These are phyloP conservation scores for Phyllosticta ampelicida DNA, from an alignment of 2,329 filamentous ascomycete species.

Conservation along the genomic window DNA sequence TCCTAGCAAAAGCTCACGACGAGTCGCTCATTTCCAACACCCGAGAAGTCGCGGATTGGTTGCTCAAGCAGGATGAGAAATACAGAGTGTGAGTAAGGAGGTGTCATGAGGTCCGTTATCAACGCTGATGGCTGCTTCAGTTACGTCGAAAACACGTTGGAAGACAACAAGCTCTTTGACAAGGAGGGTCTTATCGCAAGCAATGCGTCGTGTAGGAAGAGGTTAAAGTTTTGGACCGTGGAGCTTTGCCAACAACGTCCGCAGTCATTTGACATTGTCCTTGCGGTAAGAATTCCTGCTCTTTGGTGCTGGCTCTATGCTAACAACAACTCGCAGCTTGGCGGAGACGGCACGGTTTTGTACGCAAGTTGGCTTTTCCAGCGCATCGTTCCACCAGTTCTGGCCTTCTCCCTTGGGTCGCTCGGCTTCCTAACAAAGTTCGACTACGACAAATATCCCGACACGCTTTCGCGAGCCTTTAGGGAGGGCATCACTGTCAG, in stretches of 20 bases:
- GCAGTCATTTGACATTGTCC: constrained; percentile 85
- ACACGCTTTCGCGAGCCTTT: constrained; percentile 62
- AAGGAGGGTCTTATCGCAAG: constrained; percentile 56
- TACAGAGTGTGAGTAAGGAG: constrained; percentile 56
- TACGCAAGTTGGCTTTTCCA: constrained; percentile 98
- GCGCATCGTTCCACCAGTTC: constrained; percentile 80
- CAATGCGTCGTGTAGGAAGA: constrained; percentile 40
- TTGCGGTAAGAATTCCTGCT: constrained; percentile 48
- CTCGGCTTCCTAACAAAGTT: constrained; percentile 95
- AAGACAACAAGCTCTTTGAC: constrained; percentile 63
- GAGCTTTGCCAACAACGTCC: constrained; percentile 66
- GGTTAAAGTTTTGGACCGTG: constrained; percentile 75
- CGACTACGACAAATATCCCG: constrained; percentile 66
- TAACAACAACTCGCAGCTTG: constrained; percentile 39
- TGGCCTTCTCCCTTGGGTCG: constrained; percentile 85
- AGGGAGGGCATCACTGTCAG: constrained; percentile 79
- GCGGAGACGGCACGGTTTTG: constrained; percentile 92
- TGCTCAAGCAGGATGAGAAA: constrained; percentile 58
- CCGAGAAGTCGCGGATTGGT: constrained; percentile 66
- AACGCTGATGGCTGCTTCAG: constrained; percentile 17
- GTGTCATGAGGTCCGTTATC: not conserved
- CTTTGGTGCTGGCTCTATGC: not conserved
- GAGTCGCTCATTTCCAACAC: constrained; percentile 67
- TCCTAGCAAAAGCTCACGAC: constrained; percentile 89
- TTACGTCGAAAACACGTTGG: constrained; percentile 66